Base-by-base conservation (phyloP, 139 green algal genomes). In the Picochlorum sp. region DNA sequence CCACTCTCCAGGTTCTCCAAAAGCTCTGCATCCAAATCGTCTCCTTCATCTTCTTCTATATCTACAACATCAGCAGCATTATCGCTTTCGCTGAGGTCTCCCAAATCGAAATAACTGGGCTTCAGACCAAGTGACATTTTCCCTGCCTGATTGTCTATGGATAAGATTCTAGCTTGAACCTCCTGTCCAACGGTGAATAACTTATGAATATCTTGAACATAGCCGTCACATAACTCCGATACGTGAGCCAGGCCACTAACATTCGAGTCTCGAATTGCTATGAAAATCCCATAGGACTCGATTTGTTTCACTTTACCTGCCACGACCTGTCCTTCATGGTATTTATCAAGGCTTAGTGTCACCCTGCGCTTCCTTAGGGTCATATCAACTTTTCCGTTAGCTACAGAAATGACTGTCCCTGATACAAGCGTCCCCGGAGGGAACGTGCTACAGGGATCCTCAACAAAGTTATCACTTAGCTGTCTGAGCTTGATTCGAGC, bases 201-300 rank as follows among this genome's bases (percentile, higher is more conserved):
- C 4, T 50, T 12, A 3, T 44, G 35, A 1, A 81, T 44, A 59
- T 94, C 75, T 41, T 85, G 83, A 2, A 89, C 69, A 32, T 66
- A 85, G 1, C 68, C 70, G 33, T 95, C 89, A 2, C 72, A 51
- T n/a, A 90, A 61, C 70, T 94, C 71, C 40, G 54, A 81, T 24
- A 92, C 79, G 74, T 96, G 89, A 2, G 78, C 89, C 25, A 96
- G 70, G 2, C 82, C 87, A 45, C 14, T 59, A 29, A 41, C 22
- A 4, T 10, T 29, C 33, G 8, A 39, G 20, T 76, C 70, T 39
- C 37, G 13, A 18, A 96, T 50, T 32, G 79, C 66, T 7, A 97
- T 72, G 67, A 97, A 96, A 40, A 95, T 77, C n/a, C 90, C 90
- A 53, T 78, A 96, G 9, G 60, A 49, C 68, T 94, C 78, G 18